Evolutionary conservation across 345 rosid genomes (phyloP), one percentile per base, ranked within the genome.

Genomic region (Camelina laxa): DNA sequence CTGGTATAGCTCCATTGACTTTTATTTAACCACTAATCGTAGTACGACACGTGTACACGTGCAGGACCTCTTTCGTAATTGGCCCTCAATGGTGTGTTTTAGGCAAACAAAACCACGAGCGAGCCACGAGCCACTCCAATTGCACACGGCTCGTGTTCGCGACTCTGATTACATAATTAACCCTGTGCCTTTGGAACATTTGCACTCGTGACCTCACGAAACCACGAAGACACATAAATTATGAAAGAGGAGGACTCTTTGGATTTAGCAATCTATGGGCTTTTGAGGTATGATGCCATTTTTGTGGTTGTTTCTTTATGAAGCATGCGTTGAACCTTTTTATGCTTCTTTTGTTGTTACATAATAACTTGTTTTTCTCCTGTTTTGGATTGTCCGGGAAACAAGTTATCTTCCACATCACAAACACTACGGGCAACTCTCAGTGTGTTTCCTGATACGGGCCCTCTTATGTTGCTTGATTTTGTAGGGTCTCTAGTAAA

Each of bases 101-200:
- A 15, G 42, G 68, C 60, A 16, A 38, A 38, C 41, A 38, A 38
- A 38, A 38, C 41, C 41, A 51, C 47, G 9, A 58, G 55, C 65
- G 67, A 70, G 65, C 53, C 55, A 45, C 41, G 75, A 62, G 55
- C 62, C 53, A 64, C 17, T 62, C 8, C n/a, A 17, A 54, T 27
- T 13, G 36, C 50, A 7, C 65, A 7, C 65, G 70, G 49, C 48
- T 70, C 56, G 49, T 20, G 58, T 31, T 57, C 33, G 41, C 13
- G 4, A 9, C 41, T 9, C 12, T 38, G 41, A 35, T 74, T 48
- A 67, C 73, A 13, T 6, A 1, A 2, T 3, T 58, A 36, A 48
- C 66, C 78, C 22, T 47, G 30, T 10, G 14, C 9, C 15, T 74
- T 16, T 15, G 14, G 15, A 14, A 8, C 2, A 1, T 21, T 55